Percentiles rank a stretch among this genome's conserved stretches.
Evolutionary conservation across 2,329 filamentous ascomycete species (phyloP).

Genomic region (Fusarium sp.): DNA sequence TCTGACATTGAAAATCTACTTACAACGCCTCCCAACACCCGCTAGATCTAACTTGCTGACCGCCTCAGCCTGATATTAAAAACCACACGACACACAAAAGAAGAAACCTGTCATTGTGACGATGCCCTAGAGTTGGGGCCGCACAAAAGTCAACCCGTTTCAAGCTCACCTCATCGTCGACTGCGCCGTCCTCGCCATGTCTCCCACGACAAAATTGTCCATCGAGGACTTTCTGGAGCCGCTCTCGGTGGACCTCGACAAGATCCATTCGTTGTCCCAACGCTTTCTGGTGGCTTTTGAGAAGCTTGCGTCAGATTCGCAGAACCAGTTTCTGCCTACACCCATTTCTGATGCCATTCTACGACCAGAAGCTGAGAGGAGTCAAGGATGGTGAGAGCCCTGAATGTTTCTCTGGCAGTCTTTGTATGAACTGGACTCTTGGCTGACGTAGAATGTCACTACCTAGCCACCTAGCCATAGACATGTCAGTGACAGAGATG

Average conservation of each 20-base stretch:
- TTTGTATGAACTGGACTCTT: not conserved
- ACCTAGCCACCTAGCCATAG: conserved; percentile 66
- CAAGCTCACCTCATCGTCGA: not conserved
- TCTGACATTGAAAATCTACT: not conserved
- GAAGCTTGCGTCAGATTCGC: conserved; percentile 59
- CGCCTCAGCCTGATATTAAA: conserved; percentile 7
- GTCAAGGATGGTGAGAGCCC: conserved; percentile 59
- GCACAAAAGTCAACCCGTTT: conserved; percentile 1
- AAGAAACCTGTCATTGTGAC: conserved; percentile 10
- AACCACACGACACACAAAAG: not conserved
- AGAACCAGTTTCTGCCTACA: conserved; percentile 65
- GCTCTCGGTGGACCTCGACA: conserved; percentile 57
- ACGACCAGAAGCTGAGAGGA: conserved; percentile 54
- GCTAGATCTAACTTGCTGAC: conserved; percentile 1
- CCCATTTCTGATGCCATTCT: conserved; percentile 68
- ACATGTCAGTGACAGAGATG: conserved; percentile 62
- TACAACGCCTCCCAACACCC: not conserved
- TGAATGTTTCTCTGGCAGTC: not conserved
- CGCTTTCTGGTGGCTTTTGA: conserved; percentile 58
- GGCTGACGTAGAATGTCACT: conserved; percentile 26
- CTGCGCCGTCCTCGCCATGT: conserved; percentile 19
- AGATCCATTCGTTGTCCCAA: conserved; percentile 56
- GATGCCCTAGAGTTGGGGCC: conserved; percentile 21
- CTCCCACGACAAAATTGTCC: conserved; percentile 19
- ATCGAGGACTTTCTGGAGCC: conserved; percentile 59